Evolutionary conservation across 1,284 basidiomycete genomes (phyloP).

Genomic region (Meira miltonrushii): DNA sequence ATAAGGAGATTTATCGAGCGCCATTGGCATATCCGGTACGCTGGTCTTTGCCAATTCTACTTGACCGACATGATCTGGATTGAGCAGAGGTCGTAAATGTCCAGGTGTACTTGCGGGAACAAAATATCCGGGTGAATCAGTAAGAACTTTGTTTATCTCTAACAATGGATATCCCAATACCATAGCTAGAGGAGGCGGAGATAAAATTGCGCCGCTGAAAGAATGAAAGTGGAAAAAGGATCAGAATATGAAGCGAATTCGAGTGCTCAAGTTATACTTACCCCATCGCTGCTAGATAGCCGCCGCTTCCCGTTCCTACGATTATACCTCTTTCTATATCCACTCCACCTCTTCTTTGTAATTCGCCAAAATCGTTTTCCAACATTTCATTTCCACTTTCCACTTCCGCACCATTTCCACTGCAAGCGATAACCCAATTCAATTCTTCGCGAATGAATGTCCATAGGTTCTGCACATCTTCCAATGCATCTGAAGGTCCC

Average conservation of each 20-base stretch:
- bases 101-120: not conserved
- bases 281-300: conserved; percentile 9
- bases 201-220: conserved; percentile 3
- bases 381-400: conserved; percentile 3
- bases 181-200: conserved; percentile 9
- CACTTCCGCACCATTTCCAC: conserved; percentile 6
- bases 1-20: conserved; percentile 9
- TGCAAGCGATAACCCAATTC: conserved; percentile 5
- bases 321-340: conserved; percentile 5
- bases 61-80: conserved; percentile 5
- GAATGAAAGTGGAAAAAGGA: not conserved
- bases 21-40: conserved; percentile 2
- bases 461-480: conserved; percentile 3
- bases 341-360: conserved; percentile 10
- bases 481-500: conserved; percentile 8
- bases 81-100: not conserved
- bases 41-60: not conserved
- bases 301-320: conserved; percentile 1
- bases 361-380: conserved; percentile 12
- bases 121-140: not conserved
- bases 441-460: conserved; percentile 6
- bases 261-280: not conserved
- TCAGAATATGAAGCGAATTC: not conserved
- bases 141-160: not conserved
- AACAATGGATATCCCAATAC: conserved; percentile 5